Evolutionary conservation across 164 flowering plant species (phyloP), one percentile per base, ranked within the genome.

Genomic region (Santalum album): DNA sequence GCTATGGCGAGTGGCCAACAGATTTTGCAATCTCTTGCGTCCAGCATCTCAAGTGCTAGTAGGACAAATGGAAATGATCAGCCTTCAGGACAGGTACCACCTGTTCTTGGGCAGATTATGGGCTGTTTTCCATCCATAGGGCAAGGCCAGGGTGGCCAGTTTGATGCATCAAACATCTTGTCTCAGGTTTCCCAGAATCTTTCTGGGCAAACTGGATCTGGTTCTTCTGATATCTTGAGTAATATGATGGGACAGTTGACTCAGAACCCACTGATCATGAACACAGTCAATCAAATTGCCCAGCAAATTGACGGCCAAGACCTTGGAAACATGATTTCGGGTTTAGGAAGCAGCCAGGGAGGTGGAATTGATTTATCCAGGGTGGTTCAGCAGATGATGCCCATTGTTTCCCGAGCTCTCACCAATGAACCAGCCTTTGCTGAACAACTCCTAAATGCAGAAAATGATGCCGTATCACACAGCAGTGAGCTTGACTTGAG

Each of bases 331-430:
- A 73, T 80, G 75, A 58, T 90, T 42, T 64, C 87, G 1, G 96
- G 86, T 20, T 6, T 69, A 48, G 92, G 75, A 35, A 54, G 75
- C 2, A 82, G 79, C 46, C 79, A 66, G 58, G 87, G 80, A 59
- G 94, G 94, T 56, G 78, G 81, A 25, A 21, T 94, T 35, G 95
- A 94, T 71, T 58, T 94, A 43, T 78, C 92, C 7, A 74, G 80
- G 54, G 82, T 94, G 86, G 55, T 90, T 57, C 97, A 86, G 57
- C 96, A 90, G 65, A 88, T 90, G 97, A 87, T 94, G 97, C 99
- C 99, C 7, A 65, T 87, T 55, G 96, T 94, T 24, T 75, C 94
- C 32, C 88, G 69, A 60, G 97, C 84, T 69, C 71, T 94, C 21
- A 62, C 79, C 21, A 65, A 82, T 52, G 75, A 69, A 23, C 29